Conservation (phyloP, 1,284 basidiomycete species). For the Cryptococcus jaspeensis region DNA sequence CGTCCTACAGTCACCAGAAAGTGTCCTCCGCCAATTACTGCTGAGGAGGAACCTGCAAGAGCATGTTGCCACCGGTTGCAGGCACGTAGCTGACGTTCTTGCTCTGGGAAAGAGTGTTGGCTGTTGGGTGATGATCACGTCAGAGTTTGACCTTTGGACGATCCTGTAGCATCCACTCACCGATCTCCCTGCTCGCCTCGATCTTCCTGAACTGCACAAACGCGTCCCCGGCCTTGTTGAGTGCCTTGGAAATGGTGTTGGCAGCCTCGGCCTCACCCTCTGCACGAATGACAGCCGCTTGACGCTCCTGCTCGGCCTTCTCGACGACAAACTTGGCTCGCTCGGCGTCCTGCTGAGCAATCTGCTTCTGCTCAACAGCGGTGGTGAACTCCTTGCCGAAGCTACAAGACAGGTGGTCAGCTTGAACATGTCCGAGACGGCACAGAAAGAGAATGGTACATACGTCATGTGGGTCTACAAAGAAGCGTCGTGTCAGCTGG, state of each 20-base stretch:
- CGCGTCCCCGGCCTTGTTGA: slow-evolving; percentile 88
- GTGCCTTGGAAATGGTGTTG: slow-evolving; percentile 83
- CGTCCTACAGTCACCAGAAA: neutral
- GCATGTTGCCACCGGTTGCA: slow-evolving; percentile 70
- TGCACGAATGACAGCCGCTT: slow-evolving; percentile 95
- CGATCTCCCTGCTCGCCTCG: slow-evolving; percentile 94
- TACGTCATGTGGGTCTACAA: slow-evolving; percentile 56
- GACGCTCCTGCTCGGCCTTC: slow-evolving; percentile 92
- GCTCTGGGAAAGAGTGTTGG: slow-evolving; percentile 65
- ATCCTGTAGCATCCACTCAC: slow-evolving; percentile 15
- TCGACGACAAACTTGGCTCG: slow-evolving; percentile 99
- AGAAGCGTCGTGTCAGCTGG: neutral
- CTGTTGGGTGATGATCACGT: slow-evolving; percentile 41
- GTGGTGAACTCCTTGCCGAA: slow-evolving; percentile 58
- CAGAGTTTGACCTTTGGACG: neutral
- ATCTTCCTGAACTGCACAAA: slow-evolving; percentile 95
- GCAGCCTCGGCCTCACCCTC: slow-evolving; percentile 99
- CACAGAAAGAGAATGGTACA: neutral
- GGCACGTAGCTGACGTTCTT: slow-evolving; percentile 87
- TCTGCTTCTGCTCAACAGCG: slow-evolving; percentile 90
- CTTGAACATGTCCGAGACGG: neutral
- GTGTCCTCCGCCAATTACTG: slow-evolving; percentile 30
- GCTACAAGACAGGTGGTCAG: slow-evolving; percentile 3
- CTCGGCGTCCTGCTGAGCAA: slow-evolving; percentile 75
- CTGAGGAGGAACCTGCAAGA: slow-evolving; percentile 75